phyloP scores from a whole-genome alignment of 441 rosid genomes.

The Lepidium campestre region DNA sequence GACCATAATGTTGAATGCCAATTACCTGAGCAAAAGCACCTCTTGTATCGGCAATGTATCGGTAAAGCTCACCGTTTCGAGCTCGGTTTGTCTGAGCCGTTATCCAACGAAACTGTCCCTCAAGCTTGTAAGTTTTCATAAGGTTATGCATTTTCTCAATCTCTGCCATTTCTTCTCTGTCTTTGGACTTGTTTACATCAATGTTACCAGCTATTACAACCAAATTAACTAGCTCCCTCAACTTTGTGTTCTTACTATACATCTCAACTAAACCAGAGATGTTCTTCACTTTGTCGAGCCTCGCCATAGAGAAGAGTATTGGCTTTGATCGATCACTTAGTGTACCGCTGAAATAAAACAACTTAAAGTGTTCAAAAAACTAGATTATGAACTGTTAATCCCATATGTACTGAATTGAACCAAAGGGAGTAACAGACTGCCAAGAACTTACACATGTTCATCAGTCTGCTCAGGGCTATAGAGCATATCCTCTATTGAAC shows the following conservation, averaged over 20 bases:
- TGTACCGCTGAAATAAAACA: constrained; percentile 49
- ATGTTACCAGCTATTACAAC: constrained; percentile 82
- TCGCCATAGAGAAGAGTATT: constrained; percentile 87
- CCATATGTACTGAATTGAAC: neutral
- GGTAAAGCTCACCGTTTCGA: constrained; percentile 90
- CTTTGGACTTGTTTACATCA: constrained; percentile 68
- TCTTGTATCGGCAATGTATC: constrained; percentile 75
- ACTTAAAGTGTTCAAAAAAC: neutral
- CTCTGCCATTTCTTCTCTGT: constrained; percentile 84
- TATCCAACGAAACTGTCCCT: constrained; percentile 88
- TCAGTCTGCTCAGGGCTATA: constrained; percentile 70
- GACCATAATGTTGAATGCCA: neutral
- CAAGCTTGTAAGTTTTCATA: constrained; percentile 54
- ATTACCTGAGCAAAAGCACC: constrained; percentile 89
- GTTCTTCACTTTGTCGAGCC: constrained; percentile 87
- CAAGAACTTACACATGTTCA: constrained; percentile 59
- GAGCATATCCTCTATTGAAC: constrained; percentile 71
- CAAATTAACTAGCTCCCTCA: constrained; percentile 81
- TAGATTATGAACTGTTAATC: neutral
- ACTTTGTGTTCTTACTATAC: constrained; percentile 57
- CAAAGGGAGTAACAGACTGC: neutral
- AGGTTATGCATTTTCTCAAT: constrained; percentile 79
- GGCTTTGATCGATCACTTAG: constrained; percentile 76
- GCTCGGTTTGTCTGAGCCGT: constrained; percentile 85
- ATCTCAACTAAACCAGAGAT: constrained; percentile 83